Evolutionary conservation across 176 grass and related monocot genomes (phyloP).

Genomic region (Oryza meridionalis): DNA sequence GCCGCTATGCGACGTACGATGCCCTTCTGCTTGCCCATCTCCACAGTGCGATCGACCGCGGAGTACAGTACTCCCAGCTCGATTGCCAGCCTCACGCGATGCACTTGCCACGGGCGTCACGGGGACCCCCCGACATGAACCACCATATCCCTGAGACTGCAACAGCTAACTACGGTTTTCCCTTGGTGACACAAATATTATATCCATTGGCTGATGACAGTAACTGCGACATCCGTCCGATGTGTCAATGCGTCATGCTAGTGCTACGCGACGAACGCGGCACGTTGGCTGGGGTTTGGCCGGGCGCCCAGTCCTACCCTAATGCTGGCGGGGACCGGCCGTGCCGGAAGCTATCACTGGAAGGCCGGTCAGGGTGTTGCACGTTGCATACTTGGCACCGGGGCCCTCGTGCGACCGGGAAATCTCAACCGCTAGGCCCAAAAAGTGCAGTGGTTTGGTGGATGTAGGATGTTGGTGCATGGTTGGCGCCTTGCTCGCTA

Average conservation of each 20-base stretch:
- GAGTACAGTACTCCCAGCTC: too few species aligned
- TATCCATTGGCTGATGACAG: neutral
- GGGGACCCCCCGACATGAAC: too few species aligned
- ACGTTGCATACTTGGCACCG: neutral
- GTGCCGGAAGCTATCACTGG: neutral
- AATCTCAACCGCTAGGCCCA: neutral
- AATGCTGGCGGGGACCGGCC: neutral
- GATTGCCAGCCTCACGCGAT: too few species aligned
- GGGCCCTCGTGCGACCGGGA: neutral
- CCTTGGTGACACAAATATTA: neutral
- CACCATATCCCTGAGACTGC: too few species aligned
- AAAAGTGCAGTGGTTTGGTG: neutral
- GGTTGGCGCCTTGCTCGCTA: too few species aligned
- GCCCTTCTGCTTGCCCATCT: too few species aligned
- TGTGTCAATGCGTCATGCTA: constrained; percentile 31
- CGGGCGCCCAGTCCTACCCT: neutral
- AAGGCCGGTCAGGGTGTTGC: neutral
- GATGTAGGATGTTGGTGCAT: neutral
- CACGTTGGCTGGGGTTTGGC: neutral
- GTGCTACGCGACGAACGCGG: neutral
- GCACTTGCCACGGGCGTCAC: too few species aligned
- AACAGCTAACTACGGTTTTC: neutral
- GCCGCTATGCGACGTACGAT: too few species aligned
- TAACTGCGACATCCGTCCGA: neutral
- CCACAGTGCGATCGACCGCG: too few species aligned